Base-by-base conservation (phyloP, 768 basidiomycete species). In the Mycena pura region DNA sequence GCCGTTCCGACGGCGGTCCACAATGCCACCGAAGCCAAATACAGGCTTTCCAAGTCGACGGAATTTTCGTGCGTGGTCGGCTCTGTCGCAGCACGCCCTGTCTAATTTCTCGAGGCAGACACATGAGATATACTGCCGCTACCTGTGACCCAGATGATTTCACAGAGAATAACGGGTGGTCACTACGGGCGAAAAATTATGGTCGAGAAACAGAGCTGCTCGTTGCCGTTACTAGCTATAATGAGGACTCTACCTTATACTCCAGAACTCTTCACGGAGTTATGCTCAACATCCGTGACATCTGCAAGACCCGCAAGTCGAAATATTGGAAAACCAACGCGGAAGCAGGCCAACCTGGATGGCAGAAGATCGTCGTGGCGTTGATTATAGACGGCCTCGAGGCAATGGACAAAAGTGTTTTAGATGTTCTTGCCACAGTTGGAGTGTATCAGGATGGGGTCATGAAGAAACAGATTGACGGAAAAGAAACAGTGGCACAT, bases 241-340 rank as follows among this genome's bases (percentile, higher is more conserved):
- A 95, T 63, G 93, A 95, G 74, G 92, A 95, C 83, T 93, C 93
- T 79, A 88, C 87, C 4, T 84, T 93, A 14, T 93, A 93, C 71
- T 86, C 92, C 21, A 88, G 91, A 62, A 98, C 96, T 0, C 80
- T 99, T 38, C 96, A 98, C 70, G 93, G 93, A 62, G 90, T 97
- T 68, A 97, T 98, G 95, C 75, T 96, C 63, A 98, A 99, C 74
- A 95, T 98, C 60, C 91, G 96, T 66, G 91, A 98, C 68, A 97
- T 98, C 66, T 96, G 94, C 84, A 95, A 92, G 77, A 95, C 93
- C 32, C 95, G 95, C 73, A 90, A 91, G 69, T 93, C 90, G 62
- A 95, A 94, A 74, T 96, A 91, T 76, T 94, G 94, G 92, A 83
- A 88, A 40, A 82, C 86, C 57, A 85, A 83, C 54, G 88, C 93